These are phyloP conservation scores for Starmerella floricola DNA, from an alignment of 805 yeast genomes.

Conservation along the genomic window DNA sequence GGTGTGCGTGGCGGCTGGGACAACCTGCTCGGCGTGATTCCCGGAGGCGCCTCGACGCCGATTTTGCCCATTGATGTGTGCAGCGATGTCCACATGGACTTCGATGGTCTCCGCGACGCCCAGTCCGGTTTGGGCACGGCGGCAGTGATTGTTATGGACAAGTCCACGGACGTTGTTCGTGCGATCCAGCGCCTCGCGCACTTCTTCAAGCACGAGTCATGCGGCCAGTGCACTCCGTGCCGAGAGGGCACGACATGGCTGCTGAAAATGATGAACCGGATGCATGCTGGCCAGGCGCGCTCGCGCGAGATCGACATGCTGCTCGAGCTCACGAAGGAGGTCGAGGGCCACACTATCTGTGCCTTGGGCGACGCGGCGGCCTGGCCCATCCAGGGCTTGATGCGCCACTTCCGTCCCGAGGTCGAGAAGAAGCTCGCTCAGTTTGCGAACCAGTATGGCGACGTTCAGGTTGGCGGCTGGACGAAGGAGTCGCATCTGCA, in stretches of 20 bases:
- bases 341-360: constrained; percentile 86
- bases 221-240: constrained; percentile 93
- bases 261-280: constrained; percentile 71
- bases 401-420: constrained; percentile 72
- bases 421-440: constrained; percentile 64
- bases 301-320: constrained; percentile 76
- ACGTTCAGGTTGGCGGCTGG: constrained; percentile 70
- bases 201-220: constrained; percentile 82
- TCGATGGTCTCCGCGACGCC: constrained; percentile 70
- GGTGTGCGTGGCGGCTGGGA: constrained; percentile 92
- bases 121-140: constrained; percentile 89
- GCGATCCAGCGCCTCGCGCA: constrained; percentile 77
- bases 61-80: constrained; percentile 57
- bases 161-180: constrained; percentile 69
- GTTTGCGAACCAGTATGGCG: constrained; percentile 40
- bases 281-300: constrained; percentile 65
- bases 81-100: constrained; percentile 70
- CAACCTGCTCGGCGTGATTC: constrained; percentile 72
- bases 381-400: constrained; percentile 86
- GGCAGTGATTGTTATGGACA: constrained; percentile 84
- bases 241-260: constrained; percentile 89
- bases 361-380: constrained; percentile 90
- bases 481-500: constrained; percentile 43
- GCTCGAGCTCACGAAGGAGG: constrained; percentile 69
- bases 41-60: constrained; percentile 86